A percentile compares a stretch with the other conserved stretches of the same genome.
phyloP scores from a whole-genome alignment of 352 stramenopile genomes.

The Pythium periplocum region DNA sequence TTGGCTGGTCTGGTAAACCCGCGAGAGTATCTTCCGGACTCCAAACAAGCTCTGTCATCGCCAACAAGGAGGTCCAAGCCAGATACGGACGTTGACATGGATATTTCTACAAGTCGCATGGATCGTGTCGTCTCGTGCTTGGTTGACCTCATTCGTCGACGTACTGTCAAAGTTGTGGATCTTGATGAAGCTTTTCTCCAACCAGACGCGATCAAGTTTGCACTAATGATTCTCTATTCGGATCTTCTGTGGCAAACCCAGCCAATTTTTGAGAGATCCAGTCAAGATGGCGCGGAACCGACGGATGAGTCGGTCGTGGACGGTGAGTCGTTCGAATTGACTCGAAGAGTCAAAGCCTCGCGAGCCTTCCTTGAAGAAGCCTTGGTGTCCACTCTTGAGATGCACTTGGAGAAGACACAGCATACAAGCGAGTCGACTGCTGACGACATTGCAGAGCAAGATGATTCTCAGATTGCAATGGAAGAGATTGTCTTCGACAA shows the following conservation, averaged over 20 bases:
- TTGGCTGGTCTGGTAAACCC: slow-evolving; percentile 58
- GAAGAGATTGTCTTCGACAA: slow-evolving; percentile 67
- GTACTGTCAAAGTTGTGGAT: slow-evolving; percentile 36
- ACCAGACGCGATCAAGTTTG: slow-evolving; percentile 57
- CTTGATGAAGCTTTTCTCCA: slow-evolving; percentile 51
- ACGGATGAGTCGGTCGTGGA: slow-evolving; percentile 1
- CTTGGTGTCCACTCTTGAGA: slow-evolving; percentile 61
- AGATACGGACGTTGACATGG: not conserved
- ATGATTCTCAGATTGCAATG: slow-evolving; percentile 37
- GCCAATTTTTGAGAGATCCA: slow-evolving; percentile 48
- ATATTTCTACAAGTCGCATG: slow-evolving; percentile 19
- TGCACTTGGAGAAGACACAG: slow-evolving; percentile 57
- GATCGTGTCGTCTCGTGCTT: slow-evolving; percentile 28
- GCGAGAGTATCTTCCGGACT: slow-evolving; percentile 46
- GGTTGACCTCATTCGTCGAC: slow-evolving; percentile 37
- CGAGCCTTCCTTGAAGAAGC: slow-evolving; percentile 50
- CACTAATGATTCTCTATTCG: slow-evolving; percentile 61
- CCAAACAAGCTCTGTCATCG: not conserved
- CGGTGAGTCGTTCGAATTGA: slow-evolving; percentile 14
- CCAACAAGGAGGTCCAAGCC: not conserved
- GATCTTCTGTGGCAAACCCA: slow-evolving; percentile 72
- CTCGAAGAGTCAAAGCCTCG: slow-evolving; percentile 33
- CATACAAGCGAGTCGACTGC: slow-evolving; percentile 1
- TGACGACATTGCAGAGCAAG: slow-evolving; percentile 30
- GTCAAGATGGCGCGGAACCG: slow-evolving; percentile 13